Evolutionary conservation across 73 alveolate species (phyloP).

Genomic region (Urostyla sp.): DNA sequence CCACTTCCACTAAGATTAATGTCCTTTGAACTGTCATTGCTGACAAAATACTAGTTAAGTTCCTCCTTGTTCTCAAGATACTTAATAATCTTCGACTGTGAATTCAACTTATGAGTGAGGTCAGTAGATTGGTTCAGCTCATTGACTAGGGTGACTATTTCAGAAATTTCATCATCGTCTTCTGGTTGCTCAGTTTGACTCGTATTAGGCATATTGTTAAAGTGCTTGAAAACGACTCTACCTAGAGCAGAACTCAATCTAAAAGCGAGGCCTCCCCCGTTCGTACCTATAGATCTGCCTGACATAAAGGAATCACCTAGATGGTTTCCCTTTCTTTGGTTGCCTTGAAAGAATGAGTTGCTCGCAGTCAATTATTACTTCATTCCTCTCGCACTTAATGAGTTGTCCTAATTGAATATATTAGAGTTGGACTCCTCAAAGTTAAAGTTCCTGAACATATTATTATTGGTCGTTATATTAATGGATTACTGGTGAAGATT

Average conservation of each 20-base stretch:
- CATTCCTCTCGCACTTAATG: too few relatives aligned
- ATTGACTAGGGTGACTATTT: conserved; percentile 10
- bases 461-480: too few relatives aligned
- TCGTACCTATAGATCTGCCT: conserved; percentile 30
- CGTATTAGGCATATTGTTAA: neutral
- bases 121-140: conserved; percentile 33
- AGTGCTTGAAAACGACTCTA: conserved; percentile 22
- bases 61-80: conserved; percentile 34
- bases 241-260: conserved; percentile 34
- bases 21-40: neutral
- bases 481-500: too few relatives aligned
- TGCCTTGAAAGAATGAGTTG: too few relatives aligned
- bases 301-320: too few relatives aligned
- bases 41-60: neutral
- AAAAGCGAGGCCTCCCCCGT: conserved; percentile 45
- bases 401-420: too few relatives aligned
- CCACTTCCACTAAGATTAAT: neutral
- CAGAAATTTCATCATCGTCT: conserved; percentile 51
- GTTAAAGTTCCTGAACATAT: too few relatives aligned
- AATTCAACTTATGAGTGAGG: conserved; percentile 27
- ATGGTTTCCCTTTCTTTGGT: too few relatives aligned
- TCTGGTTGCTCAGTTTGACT: neutral
- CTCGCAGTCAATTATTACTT: too few relatives aligned
- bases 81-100: conserved; percentile 32
- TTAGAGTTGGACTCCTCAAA: too few relatives aligned